phyloP scores from a whole-genome alignment of 179 eudicot species.

The Pouteria campechiana region DNA sequence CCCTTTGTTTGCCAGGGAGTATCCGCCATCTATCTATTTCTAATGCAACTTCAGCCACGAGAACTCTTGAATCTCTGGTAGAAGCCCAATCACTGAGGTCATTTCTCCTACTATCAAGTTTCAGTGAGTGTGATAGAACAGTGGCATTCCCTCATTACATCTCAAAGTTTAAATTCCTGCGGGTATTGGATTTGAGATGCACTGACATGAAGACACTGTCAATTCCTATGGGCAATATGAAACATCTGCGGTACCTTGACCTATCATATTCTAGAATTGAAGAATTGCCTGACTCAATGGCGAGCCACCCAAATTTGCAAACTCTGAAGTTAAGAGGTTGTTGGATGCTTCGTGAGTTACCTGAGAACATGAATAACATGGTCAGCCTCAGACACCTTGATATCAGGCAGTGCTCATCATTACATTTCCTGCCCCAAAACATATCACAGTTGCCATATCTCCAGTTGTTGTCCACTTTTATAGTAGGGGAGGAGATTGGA shows the following conservation, averaged over 20 bases:
- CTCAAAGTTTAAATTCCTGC: background rate
- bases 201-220: background rate
- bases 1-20: background rate
- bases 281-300: slow-evolving; percentile 2
- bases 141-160: background rate
- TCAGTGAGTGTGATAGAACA: too few relatives aligned
- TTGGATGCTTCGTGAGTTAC: slow-evolving; percentile 10
- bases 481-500: slow-evolving; percentile 7
- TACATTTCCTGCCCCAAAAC: slow-evolving; percentile 15
- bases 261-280: slow-evolving; percentile 1
- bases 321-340: slow-evolving; percentile 8
- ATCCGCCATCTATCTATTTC: slow-evolving; percentile 1
- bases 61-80: background rate
- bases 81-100: background rate
- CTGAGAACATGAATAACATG: slow-evolving; percentile 10
- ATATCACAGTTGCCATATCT: slow-evolving; percentile 18
- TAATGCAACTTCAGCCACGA: background rate
- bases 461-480: slow-evolving; percentile 9
- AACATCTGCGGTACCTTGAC: slow-evolving; percentile 5
- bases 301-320: slow-evolving; percentile 3
- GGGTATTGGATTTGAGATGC: slow-evolving; percentile 2
- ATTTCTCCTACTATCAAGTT: background rate
- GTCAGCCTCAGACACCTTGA: slow-evolving; percentile 22
- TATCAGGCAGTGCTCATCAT: background rate
- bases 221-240: slow-evolving; percentile 1